Conservation (phyloP, 192 early-diverging fungal species). For the Radiomyces spectabilis region DNA sequence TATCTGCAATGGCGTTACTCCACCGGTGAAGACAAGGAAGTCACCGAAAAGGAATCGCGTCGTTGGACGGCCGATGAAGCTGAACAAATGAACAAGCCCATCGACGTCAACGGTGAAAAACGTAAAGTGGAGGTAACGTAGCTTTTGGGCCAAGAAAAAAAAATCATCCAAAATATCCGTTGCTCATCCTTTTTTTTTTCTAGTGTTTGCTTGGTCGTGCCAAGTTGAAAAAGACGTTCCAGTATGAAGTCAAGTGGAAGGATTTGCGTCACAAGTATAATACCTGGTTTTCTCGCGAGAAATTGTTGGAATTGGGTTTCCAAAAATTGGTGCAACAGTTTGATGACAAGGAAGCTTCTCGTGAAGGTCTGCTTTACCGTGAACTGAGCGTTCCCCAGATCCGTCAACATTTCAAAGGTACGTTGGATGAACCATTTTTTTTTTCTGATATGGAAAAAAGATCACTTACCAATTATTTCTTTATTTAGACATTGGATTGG, state of each 20-base stretch:
- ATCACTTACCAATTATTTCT: neutral
- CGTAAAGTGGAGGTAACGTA: conserved; percentile 50
- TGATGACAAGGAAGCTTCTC: conserved; percentile 70
- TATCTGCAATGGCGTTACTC: conserved; percentile 83
- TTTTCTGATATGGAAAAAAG: neutral
- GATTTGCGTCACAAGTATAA: conserved; percentile 57
- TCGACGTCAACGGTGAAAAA: conserved; percentile 48
- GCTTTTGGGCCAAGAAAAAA: conserved; percentile 62
- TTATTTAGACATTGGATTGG: conserved; percentile 59
- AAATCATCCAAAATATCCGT: conserved; percentile 56
- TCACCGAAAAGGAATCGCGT: conserved; percentile 62
- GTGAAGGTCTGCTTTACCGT: conserved; percentile 62
- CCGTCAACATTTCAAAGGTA: conserved; percentile 52
- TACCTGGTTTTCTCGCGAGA: conserved; percentile 62
- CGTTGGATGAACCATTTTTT: neutral
- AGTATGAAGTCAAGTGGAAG: conserved; percentile 77
- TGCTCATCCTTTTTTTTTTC: neutral
- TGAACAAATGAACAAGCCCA: conserved; percentile 52
- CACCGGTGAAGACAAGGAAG: conserved; percentile 71
- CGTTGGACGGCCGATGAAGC: conserved; percentile 60
- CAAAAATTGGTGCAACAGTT: conserved; percentile 70
- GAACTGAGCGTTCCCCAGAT: conserved; percentile 61
- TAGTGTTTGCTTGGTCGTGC: conserved; percentile 53
- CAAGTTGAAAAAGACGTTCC: conserved; percentile 72
- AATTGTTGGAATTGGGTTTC: conserved; percentile 63